phyloP scores from a whole-genome alignment of 2,329 filamentous ascomycete species.

The Aspergillus vadensis region DNA sequence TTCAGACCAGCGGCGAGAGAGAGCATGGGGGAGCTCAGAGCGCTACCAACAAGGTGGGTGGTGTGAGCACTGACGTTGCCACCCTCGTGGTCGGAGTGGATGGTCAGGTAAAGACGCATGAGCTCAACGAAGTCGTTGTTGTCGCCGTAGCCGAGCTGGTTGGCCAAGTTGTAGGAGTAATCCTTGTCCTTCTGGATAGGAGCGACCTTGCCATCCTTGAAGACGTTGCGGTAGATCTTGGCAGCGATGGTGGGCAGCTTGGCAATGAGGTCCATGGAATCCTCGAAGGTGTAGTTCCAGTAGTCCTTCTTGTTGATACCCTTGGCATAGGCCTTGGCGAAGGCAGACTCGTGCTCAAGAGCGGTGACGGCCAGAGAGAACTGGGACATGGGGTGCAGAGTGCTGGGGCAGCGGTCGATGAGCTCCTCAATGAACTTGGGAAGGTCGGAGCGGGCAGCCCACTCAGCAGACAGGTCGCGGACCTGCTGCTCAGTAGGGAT shows the following conservation, averaged over 20 bases:
- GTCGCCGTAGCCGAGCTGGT: constrained; percentile 94
- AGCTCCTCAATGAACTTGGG: constrained; percentile 99
- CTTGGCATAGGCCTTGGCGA: constrained; percentile 98
- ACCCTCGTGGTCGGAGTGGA: constrained; percentile 99
- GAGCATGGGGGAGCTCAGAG: constrained; percentile 95
- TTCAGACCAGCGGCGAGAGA: constrained; percentile 96
- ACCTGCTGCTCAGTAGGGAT: constrained; percentile 98
- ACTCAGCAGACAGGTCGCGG: constrained; percentile 95
- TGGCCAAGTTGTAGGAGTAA: constrained; percentile 98
- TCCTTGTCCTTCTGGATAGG: constrained; percentile 98
- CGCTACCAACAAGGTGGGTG: constrained; percentile 94
- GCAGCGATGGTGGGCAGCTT: constrained; percentile 98
- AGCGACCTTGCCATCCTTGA: constrained; percentile 99
- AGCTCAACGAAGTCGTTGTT: constrained; percentile 98
- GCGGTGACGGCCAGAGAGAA: constrained; percentile 97
- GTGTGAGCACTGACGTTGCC: constrained; percentile 98
- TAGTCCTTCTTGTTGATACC: constrained; percentile 99
- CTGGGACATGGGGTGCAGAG: constrained; percentile 99
- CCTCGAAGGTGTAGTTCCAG: constrained; percentile 99
- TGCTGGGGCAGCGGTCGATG: constrained; percentile 98
- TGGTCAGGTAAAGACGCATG: constrained; percentile 98
- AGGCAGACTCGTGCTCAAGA: constrained; percentile 96
- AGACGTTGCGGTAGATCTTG: constrained; percentile 99
- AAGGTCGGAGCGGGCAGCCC: constrained; percentile 94
- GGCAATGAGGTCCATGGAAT: constrained; percentile 99